phyloP scores from a whole-genome alignment of 306 rosid species.

The Cicer yamashitae region DNA sequence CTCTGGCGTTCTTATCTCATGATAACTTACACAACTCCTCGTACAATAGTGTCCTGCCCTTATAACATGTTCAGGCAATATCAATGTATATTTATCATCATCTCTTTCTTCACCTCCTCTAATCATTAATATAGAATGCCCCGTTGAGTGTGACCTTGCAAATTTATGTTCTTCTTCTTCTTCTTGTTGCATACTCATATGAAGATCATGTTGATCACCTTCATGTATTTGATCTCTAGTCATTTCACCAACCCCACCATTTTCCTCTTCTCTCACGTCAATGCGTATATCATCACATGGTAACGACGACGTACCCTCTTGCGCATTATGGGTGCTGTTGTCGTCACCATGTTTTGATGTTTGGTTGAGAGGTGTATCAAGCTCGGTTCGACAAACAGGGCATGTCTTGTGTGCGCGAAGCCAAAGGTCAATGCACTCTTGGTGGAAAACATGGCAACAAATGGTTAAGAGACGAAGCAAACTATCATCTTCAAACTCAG shows the following conservation, averaged over 20 bases:
- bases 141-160: conserved; percentile 70
- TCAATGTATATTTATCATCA: conserved; percentile 57
- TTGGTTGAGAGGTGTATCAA: conserved; percentile 40
- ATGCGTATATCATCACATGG: conserved; percentile 44
- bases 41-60: conserved; percentile 56
- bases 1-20: conserved; percentile 46
- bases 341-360: conserved; percentile 23
- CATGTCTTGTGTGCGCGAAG: conserved; percentile 76
- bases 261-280: conserved; percentile 51
- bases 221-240: conserved; percentile 4
- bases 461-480: conserved; percentile 59
- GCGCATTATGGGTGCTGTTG: not conserved
- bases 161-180: conserved; percentile 32
- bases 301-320: not conserved
- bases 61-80: conserved; percentile 57
- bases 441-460: conserved; percentile 81
- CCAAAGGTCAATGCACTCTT: conserved; percentile 83
- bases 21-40: conserved; percentile 55
- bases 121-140: conserved; percentile 65
- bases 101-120: conserved; percentile 39
- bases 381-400: conserved; percentile 77
- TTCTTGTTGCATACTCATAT: not conserved
- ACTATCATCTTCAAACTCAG: conserved; percentile 67
- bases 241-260: conserved; percentile 16
- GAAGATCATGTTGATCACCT: not conserved